phyloP scores from a whole-genome alignment of 2,329 filamentous ascomycete genomes.

The Graphiopsis chlorocephala region DNA sequence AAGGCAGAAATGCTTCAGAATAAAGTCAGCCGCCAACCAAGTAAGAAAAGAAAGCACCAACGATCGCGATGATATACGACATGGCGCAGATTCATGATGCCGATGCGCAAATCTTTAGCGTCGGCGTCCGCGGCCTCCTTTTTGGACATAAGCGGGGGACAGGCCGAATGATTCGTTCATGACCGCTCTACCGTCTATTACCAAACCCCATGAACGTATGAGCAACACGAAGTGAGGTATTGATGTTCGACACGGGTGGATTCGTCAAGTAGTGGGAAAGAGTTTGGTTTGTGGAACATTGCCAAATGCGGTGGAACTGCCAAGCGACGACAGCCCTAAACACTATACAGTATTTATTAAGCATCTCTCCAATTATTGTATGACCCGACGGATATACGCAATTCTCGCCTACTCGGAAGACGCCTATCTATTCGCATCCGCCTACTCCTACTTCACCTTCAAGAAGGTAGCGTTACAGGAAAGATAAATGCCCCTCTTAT shows the following conservation, averaged over 20 bases:
- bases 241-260: not conserved
- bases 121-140: conserved; percentile 2
- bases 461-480: not conserved
- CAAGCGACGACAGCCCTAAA: not conserved
- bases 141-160: not conserved
- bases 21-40: not conserved
- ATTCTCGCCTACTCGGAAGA: not conserved
- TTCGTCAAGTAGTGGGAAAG: not conserved
- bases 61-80: not conserved
- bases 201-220: rapidly evolving
- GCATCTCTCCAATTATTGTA: not conserved
- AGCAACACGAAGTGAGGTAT: not conserved
- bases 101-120: not conserved
- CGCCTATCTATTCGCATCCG: not conserved
- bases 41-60: not conserved
- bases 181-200: not conserved
- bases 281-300: not conserved
- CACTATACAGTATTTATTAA: not conserved
- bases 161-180: not conserved
- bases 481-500: not conserved
- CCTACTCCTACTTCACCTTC: not conserved
- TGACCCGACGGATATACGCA: not conserved
- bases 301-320: not conserved
- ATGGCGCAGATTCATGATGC: conserved; percentile 1
- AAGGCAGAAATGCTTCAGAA: not conserved